Evolutionary conservation across 208 protist species (phyloP).

Genomic region (Acanthamoeba royreba): DNA sequence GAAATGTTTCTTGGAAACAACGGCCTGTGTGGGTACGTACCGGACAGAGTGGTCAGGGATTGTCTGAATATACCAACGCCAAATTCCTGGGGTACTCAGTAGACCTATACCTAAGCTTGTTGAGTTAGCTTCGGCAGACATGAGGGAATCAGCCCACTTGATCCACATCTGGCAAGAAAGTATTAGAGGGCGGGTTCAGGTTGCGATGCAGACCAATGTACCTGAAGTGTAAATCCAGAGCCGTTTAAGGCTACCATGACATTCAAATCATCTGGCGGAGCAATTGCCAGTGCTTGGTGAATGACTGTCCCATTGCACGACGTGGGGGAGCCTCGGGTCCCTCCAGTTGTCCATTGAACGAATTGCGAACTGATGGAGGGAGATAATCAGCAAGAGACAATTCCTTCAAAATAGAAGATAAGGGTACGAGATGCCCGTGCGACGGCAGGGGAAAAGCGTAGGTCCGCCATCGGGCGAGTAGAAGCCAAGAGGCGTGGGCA

Average conservation of each 20-base stretch:
- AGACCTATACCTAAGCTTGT: background rate
- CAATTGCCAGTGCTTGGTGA: background rate
- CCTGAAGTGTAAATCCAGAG: background rate
- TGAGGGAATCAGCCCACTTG: background rate
- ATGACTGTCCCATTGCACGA: slow-evolving; percentile 27
- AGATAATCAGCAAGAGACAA: background rate
- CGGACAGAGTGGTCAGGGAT: background rate
- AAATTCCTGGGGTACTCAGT: background rate
- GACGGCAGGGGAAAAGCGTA: background rate
- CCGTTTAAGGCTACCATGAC: background rate
- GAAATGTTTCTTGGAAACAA: background rate
- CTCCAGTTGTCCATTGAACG: background rate
- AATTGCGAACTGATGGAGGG: background rate
- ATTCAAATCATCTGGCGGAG: background rate
- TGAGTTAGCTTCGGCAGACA: background rate
- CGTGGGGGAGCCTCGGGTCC: background rate
- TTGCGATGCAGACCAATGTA: background rate
- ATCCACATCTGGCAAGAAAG: background rate
- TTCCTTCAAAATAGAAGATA: background rate
- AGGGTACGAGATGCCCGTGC: background rate
- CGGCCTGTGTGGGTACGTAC: background rate
- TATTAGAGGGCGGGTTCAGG: background rate
- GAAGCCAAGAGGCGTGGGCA: background rate
- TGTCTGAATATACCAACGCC: background rate
- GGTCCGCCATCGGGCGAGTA: background rate